Conservation (phyloP, 768 basidiomycete species). For the Strobilomyces confusus region DNA sequence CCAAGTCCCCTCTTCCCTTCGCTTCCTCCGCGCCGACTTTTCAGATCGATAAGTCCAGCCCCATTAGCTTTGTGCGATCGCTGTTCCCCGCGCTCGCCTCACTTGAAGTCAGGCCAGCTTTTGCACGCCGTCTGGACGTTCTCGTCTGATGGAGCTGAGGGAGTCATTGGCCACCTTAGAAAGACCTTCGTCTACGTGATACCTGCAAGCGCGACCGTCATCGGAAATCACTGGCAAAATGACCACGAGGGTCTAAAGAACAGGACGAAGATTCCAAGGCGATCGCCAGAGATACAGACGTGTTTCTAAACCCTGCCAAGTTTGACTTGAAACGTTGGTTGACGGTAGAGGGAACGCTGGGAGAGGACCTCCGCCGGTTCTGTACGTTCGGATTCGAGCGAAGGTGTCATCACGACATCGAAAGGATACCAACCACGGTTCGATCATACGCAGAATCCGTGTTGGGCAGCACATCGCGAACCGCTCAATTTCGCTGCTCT, state of each 20-base stretch:
- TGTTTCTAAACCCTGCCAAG: conserved; percentile 5
- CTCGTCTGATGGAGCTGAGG: too few species aligned
- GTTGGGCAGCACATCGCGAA: conserved; percentile 4
- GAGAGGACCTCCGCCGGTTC: conserved; percentile 8
- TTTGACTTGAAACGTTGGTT: conserved; percentile 6
- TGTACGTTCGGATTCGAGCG: conserved; percentile 7
- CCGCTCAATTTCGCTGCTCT: neutral
- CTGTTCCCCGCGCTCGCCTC: too few species aligned
- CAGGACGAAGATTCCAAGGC: neutral
- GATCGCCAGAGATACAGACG: conserved; percentile 5
- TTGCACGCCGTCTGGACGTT: too few species aligned
- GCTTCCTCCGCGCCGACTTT: too few species aligned
- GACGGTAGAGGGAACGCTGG: neutral
- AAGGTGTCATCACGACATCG: neutral
- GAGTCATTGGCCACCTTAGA: too few species aligned
- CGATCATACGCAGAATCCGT: neutral
- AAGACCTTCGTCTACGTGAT: too few species aligned
- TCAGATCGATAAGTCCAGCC: too few species aligned
- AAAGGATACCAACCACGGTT: neutral
- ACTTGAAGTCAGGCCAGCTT: too few species aligned
- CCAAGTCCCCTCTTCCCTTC: too few species aligned
- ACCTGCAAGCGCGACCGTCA: conserved; percentile 3
- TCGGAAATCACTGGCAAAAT: conserved; percentile 2
- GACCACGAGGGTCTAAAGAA: neutral
- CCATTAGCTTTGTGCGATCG: too few species aligned